A percentile compares a stretch with the other conserved stretches of the same genome.
Evolutionary conservation across 139 green algal species (phyloP).

Genomic region (Nannochloris sp.): DNA sequence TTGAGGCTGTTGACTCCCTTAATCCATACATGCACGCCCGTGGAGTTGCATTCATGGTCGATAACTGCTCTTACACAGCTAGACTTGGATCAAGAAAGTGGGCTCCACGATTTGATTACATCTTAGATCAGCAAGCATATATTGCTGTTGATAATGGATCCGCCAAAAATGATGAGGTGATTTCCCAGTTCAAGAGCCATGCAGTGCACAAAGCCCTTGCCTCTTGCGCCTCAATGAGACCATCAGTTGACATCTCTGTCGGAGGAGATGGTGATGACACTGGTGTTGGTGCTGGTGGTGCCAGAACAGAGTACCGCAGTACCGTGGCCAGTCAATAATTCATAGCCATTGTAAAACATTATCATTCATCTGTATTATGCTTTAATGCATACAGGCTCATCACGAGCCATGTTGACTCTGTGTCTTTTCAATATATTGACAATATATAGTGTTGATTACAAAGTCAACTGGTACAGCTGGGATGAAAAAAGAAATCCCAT

Average conservation of each 20-base stretch:
- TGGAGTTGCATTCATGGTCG: conserved; percentile 99
- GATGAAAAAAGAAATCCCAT: no score
- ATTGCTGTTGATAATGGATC: conserved; percentile 60
- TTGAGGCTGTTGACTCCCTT: conserved; percentile 87
- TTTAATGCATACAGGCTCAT: no score
- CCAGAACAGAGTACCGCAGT: conserved; percentile 73
- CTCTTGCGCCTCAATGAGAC: conserved; percentile 83
- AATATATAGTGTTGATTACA: background rate
- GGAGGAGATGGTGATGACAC: conserved; percentile 52
- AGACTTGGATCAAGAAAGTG: conserved; percentile 95
- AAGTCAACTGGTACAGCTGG: no score
- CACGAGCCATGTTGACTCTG: background rate
- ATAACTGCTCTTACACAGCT: conserved; percentile 99
- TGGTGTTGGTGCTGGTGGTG: conserved; percentile 63
- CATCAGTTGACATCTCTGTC: conserved; percentile 94
- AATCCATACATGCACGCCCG: conserved; percentile 99
- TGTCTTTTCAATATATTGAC: background rate
- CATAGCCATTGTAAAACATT: conserved; percentile 1
- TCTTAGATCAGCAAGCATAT: conserved; percentile 87
- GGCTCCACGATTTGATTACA: conserved; percentile 96
- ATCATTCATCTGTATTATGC: background rate
- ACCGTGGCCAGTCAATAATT: conserved; percentile 10
- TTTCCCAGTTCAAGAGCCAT: conserved; percentile 42
- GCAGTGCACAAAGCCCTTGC: conserved; percentile 66
- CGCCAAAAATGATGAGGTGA: conserved; percentile 44